Evolutionary conservation across 768 basidiomycete species (phyloP).

Genomic region (Leccinellum rugosiceps): DNA sequence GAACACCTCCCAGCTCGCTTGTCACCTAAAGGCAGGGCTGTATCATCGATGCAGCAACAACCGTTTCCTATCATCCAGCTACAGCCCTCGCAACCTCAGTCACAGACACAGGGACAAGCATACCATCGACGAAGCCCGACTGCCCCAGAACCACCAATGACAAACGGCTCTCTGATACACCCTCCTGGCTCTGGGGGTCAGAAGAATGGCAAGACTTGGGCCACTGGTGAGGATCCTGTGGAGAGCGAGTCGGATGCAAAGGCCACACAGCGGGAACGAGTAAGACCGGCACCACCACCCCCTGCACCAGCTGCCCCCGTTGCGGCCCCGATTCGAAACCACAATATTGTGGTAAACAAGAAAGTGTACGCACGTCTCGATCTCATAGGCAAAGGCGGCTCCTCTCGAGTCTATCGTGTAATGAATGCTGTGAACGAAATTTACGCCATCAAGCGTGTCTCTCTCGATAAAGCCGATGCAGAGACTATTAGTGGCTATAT

Average conservation of each 20-base stretch:
- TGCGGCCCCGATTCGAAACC: slow-evolving; percentile 36
- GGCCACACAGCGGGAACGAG: slow-evolving; percentile 22
- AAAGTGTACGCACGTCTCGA: slow-evolving; percentile 81
- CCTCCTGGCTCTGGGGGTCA: slow-evolving; percentile 15
- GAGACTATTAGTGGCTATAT: slow-evolving; percentile 91
- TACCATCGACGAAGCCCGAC: slow-evolving; percentile 71
- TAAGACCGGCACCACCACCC: slow-evolving; percentile 36
- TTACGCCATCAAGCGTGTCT: slow-evolving; percentile 90
- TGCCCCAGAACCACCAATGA: slow-evolving; percentile 56
- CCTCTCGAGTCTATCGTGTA: slow-evolving; percentile 94
- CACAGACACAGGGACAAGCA: slow-evolving; percentile 26
- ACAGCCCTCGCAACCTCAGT: slow-evolving; percentile 19
- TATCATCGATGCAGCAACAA: slow-evolving; percentile 23
- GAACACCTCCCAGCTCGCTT: slow-evolving; percentile 35
- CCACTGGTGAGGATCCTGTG: slow-evolving; percentile 41
- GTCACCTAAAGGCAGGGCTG: slow-evolving; percentile 29
- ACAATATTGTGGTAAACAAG: slow-evolving; percentile 54
- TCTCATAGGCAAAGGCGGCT: slow-evolving; percentile 89
- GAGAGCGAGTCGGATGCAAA: slow-evolving; percentile 36
- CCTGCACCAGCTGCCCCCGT: slow-evolving; percentile 23
- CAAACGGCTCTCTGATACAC: slow-evolving; percentile 30
- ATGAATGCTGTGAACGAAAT: slow-evolving; percentile 73
- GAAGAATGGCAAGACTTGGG: slow-evolving; percentile 44
- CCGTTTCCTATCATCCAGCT: slow-evolving; percentile 26
- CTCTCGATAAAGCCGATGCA: slow-evolving; percentile 82